Evolutionary conservation across 805 yeast species (phyloP).

Genomic region (Kodamaea leandrae): DNA sequence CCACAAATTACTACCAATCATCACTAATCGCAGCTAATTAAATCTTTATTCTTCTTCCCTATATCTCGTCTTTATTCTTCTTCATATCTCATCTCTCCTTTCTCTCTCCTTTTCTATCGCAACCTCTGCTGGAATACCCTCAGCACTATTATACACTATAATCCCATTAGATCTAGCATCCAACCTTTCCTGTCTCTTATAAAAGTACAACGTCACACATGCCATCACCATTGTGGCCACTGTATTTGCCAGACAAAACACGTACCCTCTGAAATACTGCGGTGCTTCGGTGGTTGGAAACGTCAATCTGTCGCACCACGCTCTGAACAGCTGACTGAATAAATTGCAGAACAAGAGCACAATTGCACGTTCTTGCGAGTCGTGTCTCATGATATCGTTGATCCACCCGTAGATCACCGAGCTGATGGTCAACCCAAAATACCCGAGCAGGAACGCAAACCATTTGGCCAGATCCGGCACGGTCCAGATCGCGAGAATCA

Average conservation of each 20-base stretch:
- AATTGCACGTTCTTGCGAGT: constrained; percentile 22
- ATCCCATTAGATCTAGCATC: constrained; percentile 21
- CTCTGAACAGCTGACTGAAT: constrained; percentile 21
- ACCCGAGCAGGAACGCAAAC: constrained; percentile 24
- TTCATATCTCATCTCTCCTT: no score
- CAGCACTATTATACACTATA: constrained; percentile 16
- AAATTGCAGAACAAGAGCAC: constrained; percentile 21
- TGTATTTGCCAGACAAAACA: constrained; percentile 18
- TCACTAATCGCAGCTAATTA: no score
- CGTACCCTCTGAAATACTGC: constrained; percentile 21
- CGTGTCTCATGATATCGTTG: constrained; percentile 21
- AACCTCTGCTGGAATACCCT: constrained; percentile 7
- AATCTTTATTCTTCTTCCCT: no score
- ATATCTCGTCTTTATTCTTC: no score
- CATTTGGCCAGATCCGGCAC: constrained; percentile 24
- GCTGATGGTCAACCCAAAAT: constrained; percentile 23
- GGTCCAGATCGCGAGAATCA: constrained; percentile 23
- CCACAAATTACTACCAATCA: no score
- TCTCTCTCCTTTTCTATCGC: no score
- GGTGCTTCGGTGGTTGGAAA: constrained; percentile 25
- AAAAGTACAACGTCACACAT: constrained; percentile 19
- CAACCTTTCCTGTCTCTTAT: constrained; percentile 20
- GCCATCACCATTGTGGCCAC: constrained; percentile 20
- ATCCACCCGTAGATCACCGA: constrained; percentile 24
- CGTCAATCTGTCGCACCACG: constrained; percentile 21